A percentile compares a stretch with the other conserved stretches of the same genome.
Conservation (phyloP, 331 rosid genomes). For the Quercus lobata region DNA sequence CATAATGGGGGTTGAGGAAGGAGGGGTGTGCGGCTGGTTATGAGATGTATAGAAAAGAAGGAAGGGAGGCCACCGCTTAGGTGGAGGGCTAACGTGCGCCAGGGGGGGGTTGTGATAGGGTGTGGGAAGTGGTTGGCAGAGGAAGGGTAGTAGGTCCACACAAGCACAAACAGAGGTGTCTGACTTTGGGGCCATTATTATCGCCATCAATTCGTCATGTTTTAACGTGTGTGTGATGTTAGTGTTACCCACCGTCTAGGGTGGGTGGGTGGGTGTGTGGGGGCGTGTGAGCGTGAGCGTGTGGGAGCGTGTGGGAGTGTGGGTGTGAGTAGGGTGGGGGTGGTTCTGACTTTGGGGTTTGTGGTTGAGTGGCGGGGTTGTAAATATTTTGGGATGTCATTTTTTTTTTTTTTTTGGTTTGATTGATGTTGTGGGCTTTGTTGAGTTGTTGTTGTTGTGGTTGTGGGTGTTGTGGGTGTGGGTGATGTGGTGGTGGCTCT, state of each 20-base stretch:
- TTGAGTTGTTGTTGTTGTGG: too few species aligned
- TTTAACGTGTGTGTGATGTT: background rate
- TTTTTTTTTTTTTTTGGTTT: background rate
- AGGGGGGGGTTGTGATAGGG: slow-evolving; percentile 22
- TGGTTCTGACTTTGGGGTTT: background rate
- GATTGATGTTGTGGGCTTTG: too few species aligned
- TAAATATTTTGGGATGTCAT: background rate
- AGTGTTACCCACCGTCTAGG: background rate
- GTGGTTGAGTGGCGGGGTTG: too few species aligned
- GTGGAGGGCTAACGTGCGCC: slow-evolving; percentile 69
- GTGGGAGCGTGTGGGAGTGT: background rate
- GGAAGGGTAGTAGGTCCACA: slow-evolving; percentile 23
- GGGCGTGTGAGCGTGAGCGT: background rate
- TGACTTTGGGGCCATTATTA: slow-evolving; percentile 33
- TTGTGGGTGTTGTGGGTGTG: too few species aligned
- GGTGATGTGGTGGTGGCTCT: too few species aligned
- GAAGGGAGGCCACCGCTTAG: slow-evolving; percentile 71
- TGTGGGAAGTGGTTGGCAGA: background rate
- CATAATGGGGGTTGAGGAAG: slow-evolving; percentile 33
- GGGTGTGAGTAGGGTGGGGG: background rate
- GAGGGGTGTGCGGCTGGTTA: slow-evolving; percentile 64
- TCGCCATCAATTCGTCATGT: background rate
- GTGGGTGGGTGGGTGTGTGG: background rate
- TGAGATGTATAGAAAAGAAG: slow-evolving; percentile 48
- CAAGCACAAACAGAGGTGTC: background rate